Base-by-base conservation (phyloP, 192 early-diverging fungal genomes). In the Umbelopsis sp. region DNA sequence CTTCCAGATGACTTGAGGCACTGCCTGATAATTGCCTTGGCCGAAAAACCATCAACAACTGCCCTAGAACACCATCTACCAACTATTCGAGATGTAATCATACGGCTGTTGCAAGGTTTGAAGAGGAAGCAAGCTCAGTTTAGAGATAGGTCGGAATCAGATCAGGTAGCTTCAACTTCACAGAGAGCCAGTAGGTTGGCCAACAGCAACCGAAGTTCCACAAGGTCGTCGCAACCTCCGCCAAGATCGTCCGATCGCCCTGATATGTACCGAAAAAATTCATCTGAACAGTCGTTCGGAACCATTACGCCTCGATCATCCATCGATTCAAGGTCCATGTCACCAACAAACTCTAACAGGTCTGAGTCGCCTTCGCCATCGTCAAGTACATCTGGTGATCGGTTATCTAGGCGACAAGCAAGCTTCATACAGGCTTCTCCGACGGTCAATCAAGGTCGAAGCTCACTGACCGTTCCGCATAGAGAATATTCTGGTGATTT, bases 81-180 rank as follows among this genome's bases (percentile, higher is more conserved):
- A n/a, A 73, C 59, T 9, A 88, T 88, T 53, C 78, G 80, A 52
- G 83, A 83, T 26, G 76, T 81, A 32, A 88, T 88, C 69, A 75
- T 88, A 31, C 68, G 71, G 24, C 68, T 88, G 10, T 62, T 88
- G 4, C 83, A 88, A 70, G 83, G 83, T 7, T 59, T 88, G 38
- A 85, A 84, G 36, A 73, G 69, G 44, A 88, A 86, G 45, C 85
- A 88, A 73, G 80, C 77, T 31, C 25, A 81, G 4, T 77, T 81
- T 59, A 51, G 81, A 25, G 82, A 86, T 5, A 32, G 73, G 34
- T 62, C 68, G 5, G 68, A 41, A 32, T 8, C 49, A 22, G 50
- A 52, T 34, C 31, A n/a, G 9, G 52, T 24, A 6, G 25, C 26
- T 0, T 29, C 38, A 11, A 6, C 31, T 32, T 62, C 56, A 11